Evolutionary conservation across 2,329 filamentous ascomycete species (phyloP).

Genomic region (Claviceps paspali): DNA sequence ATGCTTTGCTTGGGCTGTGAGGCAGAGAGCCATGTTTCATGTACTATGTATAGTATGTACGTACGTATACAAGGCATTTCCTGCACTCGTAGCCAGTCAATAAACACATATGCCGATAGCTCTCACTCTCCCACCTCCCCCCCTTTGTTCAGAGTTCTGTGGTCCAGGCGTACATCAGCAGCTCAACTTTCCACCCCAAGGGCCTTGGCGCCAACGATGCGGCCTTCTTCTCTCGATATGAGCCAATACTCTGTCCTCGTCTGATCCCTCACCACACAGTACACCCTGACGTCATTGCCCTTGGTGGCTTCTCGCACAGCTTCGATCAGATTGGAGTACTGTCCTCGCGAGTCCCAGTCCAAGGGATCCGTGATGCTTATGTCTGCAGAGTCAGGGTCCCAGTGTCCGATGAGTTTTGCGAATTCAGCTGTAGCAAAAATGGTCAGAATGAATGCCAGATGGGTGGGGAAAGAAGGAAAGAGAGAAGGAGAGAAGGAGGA

Average conservation of each 20-base stretch:
- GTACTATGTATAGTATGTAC: not conserved
- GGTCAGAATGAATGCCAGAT: not conserved
- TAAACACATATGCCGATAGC: too few relatives aligned
- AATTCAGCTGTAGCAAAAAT: conserved; percentile 44
- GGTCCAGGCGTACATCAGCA: too few relatives aligned
- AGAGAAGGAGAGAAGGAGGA: too few relatives aligned
- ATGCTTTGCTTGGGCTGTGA: too few relatives aligned
- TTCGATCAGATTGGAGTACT: conserved; percentile 54
- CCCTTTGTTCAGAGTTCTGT: too few relatives aligned
- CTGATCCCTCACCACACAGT: conserved; percentile 47
- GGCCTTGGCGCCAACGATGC: conserved; percentile 64
- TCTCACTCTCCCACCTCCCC: too few relatives aligned
- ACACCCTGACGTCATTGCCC: conserved; percentile 59
- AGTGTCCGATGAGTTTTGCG: conserved; percentile 47
- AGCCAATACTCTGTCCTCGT: conserved; percentile 69
- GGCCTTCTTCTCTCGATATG: conserved; percentile 45
- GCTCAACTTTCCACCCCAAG: conserved; percentile 52
- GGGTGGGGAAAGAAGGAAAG: too few relatives aligned
- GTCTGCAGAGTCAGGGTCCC: conserved; percentile 33
- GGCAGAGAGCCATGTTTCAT: too few relatives aligned
- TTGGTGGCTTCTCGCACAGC: conserved; percentile 49
- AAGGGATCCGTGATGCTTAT: conserved; percentile 51
- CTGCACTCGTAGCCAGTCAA: too few relatives aligned
- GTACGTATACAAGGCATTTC: not conserved
- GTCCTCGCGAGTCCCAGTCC: conserved; percentile 57